Evolutionary conservation across 2,329 filamentous ascomycete species (phyloP), one percentile per base, ranked within the genome.

Genomic region (Tetracladium maxilliforme): DNA sequence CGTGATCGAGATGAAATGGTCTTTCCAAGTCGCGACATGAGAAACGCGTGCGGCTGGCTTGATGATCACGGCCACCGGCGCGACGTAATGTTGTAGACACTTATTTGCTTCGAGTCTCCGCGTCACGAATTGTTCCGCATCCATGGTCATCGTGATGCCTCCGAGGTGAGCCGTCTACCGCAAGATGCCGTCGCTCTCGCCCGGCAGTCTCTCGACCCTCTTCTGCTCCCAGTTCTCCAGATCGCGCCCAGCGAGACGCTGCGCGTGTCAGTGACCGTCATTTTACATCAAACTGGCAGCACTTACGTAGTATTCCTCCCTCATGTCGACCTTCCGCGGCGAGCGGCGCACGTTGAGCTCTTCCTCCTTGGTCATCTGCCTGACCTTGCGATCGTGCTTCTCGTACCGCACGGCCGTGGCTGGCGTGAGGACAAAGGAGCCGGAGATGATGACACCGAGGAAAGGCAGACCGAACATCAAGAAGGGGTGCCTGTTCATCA

Each of bases 151-250:
- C n/a, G n/a, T n/a, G n/a, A n/a, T n/a, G n/a, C n/a, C n/a, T n/a
- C n/a, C n/a, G n/a, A n/a, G n/a, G n/a, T n/a, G n/a, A n/a, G n/a
- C n/a, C n/a, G n/a, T n/a, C n/a, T n/a, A n/a, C n/a, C n/a, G n/a
- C n/a, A 93, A 48, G 25, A 81, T 67, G 17, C 87, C 87, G 48
- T 98, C 87, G 32, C 70, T 78, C 51, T 98, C 92, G 37, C 90
- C 90, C 12, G 81, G 74, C 32, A 94, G 64, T 45, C 90, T 64
- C 56, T 93, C 73, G 8, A 95, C 84, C 26, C 92, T 72, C 54
- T 90, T 92, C 54, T 95, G 90, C 49, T 95, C 87, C 90, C 90
- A 98, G 44, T 83, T 69, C 43, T 98, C 87, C 32, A 95, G 56
- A 45, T 95, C 90, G 50, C 92, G 92, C 16, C 81, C 80, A 38